phyloP scores from a whole-genome alignment of 1,284 basidiomycete species.

The Lignosus rhinocerotis region DNA sequence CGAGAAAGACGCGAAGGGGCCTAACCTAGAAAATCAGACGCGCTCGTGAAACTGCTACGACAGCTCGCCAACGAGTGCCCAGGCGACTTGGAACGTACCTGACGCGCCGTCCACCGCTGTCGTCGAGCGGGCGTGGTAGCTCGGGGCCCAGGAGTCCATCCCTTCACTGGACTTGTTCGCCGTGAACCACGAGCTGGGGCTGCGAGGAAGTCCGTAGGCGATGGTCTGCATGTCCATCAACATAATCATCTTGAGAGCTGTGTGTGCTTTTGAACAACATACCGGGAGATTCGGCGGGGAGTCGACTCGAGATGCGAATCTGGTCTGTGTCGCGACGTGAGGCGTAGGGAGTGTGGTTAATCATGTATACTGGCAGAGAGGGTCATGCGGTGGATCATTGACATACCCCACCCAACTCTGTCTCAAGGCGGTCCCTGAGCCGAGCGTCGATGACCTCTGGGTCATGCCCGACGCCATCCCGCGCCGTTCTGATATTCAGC shows the following conservation, averaged over 20 bases:
- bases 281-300: conserved; percentile 21
- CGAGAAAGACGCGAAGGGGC: background rate
- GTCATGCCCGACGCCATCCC: conserved; percentile 12
- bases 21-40: background rate
- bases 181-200: conserved; percentile 20
- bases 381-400: background rate
- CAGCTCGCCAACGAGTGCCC: background rate
- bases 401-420: conserved; percentile 12
- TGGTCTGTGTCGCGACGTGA: background rate
- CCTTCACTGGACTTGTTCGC: conserved; percentile 9
- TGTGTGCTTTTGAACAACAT: background rate
- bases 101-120: conserved; percentile 19
- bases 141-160: conserved; percentile 6
- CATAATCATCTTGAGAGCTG: background rate
- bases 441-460: conserved; percentile 17
- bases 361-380: accelerated
- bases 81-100: background rate
- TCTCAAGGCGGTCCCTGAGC: conserved; percentile 17
- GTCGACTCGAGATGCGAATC: conserved; percentile 5
- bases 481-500: conserved; percentile 9
- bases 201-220: conserved; percentile 8
- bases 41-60: background rate
- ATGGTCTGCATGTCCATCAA: conserved; percentile 7
- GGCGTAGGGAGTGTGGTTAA: background rate
- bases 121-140: conserved; percentile 19